Conservation (phyloP, 2,329 filamentous ascomycete species). For the Akanthomyces uredinophilus region DNA sequence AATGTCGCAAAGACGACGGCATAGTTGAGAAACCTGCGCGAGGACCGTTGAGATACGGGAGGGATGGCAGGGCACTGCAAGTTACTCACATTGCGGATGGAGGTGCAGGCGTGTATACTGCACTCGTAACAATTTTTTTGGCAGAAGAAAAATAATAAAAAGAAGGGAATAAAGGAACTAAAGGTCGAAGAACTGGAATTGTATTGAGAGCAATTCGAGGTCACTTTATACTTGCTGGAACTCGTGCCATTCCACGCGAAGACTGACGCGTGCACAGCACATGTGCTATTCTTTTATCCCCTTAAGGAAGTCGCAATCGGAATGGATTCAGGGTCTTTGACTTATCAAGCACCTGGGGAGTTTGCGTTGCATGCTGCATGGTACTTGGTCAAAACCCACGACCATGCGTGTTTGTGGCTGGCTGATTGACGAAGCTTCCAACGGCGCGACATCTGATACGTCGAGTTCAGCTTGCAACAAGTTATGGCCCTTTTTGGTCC, state of each 20-base stretch:
- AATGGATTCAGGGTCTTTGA: not conserved
- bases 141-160: not conserved
- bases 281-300: not conserved
- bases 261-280: not conserved
- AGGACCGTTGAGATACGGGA: not conserved
- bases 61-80: not conserved
- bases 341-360: not conserved
- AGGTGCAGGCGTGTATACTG: not conserved
- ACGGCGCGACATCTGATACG: not conserved
- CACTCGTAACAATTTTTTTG: not conserved
- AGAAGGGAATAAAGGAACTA: not conserved
- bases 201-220: not conserved
- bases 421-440: not conserved
- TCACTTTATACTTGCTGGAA: not conserved
- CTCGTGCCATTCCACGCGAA: not conserved
- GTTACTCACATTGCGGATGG: not conserved
- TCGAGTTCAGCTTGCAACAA: not conserved
- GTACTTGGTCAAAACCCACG: not conserved
- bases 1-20: not conserved
- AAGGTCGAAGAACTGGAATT: not conserved
- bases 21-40: not conserved
- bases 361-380: not conserved
- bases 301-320: not conserved
- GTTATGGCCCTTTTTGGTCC: not conserved
- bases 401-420: not conserved